Conservation (phyloP, 208 protist species). For the Jaenimonas drosophilae region DNA sequence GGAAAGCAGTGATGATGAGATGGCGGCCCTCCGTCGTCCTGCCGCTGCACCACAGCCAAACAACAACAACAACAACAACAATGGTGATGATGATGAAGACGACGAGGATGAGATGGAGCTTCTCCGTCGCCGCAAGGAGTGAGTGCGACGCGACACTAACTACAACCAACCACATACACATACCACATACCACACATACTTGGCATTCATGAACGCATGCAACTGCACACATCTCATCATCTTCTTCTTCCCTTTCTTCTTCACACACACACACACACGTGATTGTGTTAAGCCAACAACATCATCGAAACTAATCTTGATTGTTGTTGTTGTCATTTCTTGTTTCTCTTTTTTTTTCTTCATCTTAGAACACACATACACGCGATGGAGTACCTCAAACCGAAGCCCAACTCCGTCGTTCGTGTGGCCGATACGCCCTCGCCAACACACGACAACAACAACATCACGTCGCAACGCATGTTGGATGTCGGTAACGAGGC, state of each 20-base stretch:
- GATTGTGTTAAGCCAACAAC: too few relatives aligned
- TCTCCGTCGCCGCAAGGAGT: too few relatives aligned
- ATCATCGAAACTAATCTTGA: too few relatives aligned
- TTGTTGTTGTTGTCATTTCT: constrained; percentile 1
- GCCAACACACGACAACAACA: too few relatives aligned
- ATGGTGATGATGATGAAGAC: constrained; percentile 17
- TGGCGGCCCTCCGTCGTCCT: constrained; percentile 10
- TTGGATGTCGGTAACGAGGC: too few relatives aligned
- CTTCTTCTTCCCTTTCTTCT: constrained; percentile 7
- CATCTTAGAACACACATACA: background rate
- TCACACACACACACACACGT: background rate
- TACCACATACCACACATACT: constrained; percentile 2
- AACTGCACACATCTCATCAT: constrained; percentile 8
- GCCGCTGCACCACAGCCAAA: background rate
- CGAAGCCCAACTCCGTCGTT: too few relatives aligned
- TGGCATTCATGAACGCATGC: constrained; percentile 4
- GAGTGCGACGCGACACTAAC: too few relatives aligned
- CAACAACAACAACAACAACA: background rate
- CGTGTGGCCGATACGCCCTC: too few relatives aligned
- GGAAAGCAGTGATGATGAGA: constrained; percentile 20
- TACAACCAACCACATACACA: too few relatives aligned
- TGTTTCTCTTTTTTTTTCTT: constrained; percentile 6
- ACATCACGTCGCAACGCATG: too few relatives aligned
- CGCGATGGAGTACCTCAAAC: background rate
- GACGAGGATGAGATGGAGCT: constrained; percentile 37